A percentile compares a stretch with the other conserved stretches of the same genome.
These are phyloP conservation scores for Syncephalastrum contaminatum DNA, from an alignment of 371 early-diverging fungal genomes.

Conservation along the genomic window DNA sequence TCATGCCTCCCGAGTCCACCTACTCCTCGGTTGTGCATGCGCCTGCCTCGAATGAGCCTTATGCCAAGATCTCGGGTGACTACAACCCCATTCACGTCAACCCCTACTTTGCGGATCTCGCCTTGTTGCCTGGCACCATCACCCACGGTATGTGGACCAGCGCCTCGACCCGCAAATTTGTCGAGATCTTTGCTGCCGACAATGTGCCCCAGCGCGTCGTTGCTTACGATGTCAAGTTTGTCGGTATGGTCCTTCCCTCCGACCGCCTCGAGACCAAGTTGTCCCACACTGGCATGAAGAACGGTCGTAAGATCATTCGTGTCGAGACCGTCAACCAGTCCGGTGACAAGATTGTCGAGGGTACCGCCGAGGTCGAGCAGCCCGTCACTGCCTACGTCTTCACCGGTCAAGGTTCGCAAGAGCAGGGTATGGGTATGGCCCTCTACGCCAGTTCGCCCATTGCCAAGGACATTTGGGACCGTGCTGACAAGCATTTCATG, in stretches of 20 bases:
- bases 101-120: constrained; percentile 93
- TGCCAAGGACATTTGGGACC: constrained; percentile 91
- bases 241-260: constrained; percentile 86
- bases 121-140: constrained; percentile 91
- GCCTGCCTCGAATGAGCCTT: constrained; percentile 82
- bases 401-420: constrained; percentile 97
- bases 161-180: constrained; percentile 93
- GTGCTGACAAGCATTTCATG: constrained; percentile 88
- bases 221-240: constrained; percentile 78
- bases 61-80: constrained; percentile 89
- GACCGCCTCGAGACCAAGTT: constrained; percentile 88
- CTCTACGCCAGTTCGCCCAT: constrained; percentile 83
- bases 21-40: constrained; percentile 83
- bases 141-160: constrained; percentile 99
- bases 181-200: constrained; percentile 93
- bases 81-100: constrained; percentile 97
- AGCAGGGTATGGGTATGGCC: constrained; percentile 96
- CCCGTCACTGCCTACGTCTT: constrained; percentile 91
- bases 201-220: constrained; percentile 90
- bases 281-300: constrained; percentile 94
- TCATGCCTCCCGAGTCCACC: constrained; percentile 82
- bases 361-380: constrained; percentile 93
- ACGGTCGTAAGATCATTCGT: constrained; percentile 94
- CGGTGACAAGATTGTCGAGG: constrained; percentile 84
- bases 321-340: constrained; percentile 89